Conservation (phyloP, 2,329 filamentous ascomycete genomes). For the Cladosporium cucumerinum region DNA sequence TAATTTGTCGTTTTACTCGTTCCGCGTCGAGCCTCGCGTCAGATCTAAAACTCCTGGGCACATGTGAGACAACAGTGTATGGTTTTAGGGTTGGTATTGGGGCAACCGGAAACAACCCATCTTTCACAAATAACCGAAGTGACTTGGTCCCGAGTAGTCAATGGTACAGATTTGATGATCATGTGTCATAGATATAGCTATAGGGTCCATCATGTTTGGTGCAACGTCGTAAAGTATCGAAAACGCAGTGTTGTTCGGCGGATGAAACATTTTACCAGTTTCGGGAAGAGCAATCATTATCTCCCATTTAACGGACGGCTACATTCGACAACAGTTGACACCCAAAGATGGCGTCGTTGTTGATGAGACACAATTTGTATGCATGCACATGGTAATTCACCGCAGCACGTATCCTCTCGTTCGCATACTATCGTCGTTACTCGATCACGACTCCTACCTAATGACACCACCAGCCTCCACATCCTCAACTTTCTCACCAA, state of each 20-base stretch:
- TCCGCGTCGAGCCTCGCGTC: neutral
- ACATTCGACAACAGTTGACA: too few species aligned
- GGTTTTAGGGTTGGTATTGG: neutral
- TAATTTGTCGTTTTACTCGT: neutral
- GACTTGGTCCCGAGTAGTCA: neutral
- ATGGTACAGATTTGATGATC: neutral
- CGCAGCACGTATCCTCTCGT: neutral
- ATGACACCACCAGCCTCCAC: slow-evolving; percentile 5
- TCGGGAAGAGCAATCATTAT: too few species aligned
- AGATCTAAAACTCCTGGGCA: neutral
- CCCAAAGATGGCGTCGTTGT: neutral
- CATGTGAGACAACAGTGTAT: neutral
- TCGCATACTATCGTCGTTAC: neutral
- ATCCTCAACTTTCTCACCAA: slow-evolving; percentile 12
- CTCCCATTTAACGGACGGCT: too few species aligned
- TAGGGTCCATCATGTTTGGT: neutral
- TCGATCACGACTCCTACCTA: neutral
- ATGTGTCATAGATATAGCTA: neutral
- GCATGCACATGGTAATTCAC: neutral
- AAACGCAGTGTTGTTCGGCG: neutral
- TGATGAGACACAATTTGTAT: neutral
- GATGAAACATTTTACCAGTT: neutral
- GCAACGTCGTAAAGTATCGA: neutral
- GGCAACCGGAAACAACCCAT: neutral
- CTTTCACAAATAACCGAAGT: neutral